Evolutionary conservation across 1,284 basidiomycete species (phyloP), one percentile per base, ranked within the genome.

Genomic region (Trichosporon sp.): DNA sequence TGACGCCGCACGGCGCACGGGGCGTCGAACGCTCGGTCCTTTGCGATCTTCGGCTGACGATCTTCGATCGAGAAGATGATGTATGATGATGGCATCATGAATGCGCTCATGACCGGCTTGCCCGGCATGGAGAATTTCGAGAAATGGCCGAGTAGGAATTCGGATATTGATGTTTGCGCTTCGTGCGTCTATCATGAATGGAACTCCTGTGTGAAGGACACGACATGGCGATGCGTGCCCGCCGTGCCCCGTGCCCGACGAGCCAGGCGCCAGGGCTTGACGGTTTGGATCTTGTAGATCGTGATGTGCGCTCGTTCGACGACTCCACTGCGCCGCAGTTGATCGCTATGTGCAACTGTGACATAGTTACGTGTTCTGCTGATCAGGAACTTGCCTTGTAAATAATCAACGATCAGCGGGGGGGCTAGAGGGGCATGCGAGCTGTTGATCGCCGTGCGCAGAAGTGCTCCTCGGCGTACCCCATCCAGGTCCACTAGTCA

Each of bases 101-200:
- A 21, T 54, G 51, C n/a, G 10, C 11, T 19, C 51, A 21, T 54
- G 51, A 10, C 19, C 5, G 51, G 19, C 51, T 19, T 54, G 51
- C 16, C n/a, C 8, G 14, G 51, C 43, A 46, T 54, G 51, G 51
- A 26, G 51, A 26, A 54, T 54, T 54, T 54, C 51, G 16, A 54
- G 51, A 54, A 54, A 54, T 54, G 51, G 51, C 51, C 51, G 51
- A 54, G 51, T 54, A 21, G 51, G 51, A 19, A 26, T 21, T 54
- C 51, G 51, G 51, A 10, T 26, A 54, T 26, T 19, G 51, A 21
- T 19, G 26, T 26, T 16, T 46, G 43, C 43, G 43, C 43, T 46
- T 5, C 43, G 12, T 12, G 38, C 8, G 8, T 12, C 10, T 2
- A 40, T 38, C 8, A 40, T 11, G 38, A 40, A 40, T 12, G 11